A percentile compares a stretch with the other conserved stretches of the same genome.
These are phyloP conservation scores for Neoboletus brunneissimus DNA, from an alignment of 768 basidiomycete genomes.

Conservation along the genomic window DNA sequence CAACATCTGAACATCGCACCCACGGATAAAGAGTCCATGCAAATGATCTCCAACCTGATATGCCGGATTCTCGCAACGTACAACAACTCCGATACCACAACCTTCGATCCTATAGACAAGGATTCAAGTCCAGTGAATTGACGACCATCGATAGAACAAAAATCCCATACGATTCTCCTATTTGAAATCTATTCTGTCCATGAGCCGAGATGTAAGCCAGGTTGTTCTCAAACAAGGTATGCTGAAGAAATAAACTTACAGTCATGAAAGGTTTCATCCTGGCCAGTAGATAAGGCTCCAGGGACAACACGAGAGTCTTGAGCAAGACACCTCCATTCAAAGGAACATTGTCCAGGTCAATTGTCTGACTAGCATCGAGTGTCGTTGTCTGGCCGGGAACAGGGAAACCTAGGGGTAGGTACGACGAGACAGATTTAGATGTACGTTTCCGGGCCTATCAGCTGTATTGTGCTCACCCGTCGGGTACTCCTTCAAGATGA, in stretches of 20 bases:
- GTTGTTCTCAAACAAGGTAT: neutral
- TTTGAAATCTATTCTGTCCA: conserved; percentile 9
- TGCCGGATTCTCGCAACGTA: conserved; percentile 15
- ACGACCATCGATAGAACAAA: neutral
- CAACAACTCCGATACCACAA: conserved; percentile 37
- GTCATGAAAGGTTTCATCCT: conserved; percentile 35
- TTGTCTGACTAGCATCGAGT: conserved; percentile 43
- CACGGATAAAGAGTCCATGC: conserved; percentile 27
- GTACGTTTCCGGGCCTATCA: too few species aligned
- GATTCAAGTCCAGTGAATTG: neutral
- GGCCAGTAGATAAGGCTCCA: conserved; percentile 45
- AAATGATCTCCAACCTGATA: conserved; percentile 16
- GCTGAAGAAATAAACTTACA: conserved; percentile 36
- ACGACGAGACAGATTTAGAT: neutral
- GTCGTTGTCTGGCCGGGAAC: conserved; percentile 43
- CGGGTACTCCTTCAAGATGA: conserved; percentile 35
- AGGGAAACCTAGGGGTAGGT: neutral
- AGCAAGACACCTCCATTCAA: conserved; percentile 47
- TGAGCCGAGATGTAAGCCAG: neutral
- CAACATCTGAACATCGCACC: conserved; percentile 6
- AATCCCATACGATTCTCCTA: conserved; percentile 4
- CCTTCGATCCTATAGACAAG: conserved; percentile 16
- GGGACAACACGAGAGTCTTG: conserved; percentile 47
- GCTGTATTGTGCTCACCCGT: neutral
- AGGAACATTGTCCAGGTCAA: conserved; percentile 47